phyloP scores from a whole-genome alignment of 1,284 basidiomycete species.

The Coniferiporia weirii region DNA sequence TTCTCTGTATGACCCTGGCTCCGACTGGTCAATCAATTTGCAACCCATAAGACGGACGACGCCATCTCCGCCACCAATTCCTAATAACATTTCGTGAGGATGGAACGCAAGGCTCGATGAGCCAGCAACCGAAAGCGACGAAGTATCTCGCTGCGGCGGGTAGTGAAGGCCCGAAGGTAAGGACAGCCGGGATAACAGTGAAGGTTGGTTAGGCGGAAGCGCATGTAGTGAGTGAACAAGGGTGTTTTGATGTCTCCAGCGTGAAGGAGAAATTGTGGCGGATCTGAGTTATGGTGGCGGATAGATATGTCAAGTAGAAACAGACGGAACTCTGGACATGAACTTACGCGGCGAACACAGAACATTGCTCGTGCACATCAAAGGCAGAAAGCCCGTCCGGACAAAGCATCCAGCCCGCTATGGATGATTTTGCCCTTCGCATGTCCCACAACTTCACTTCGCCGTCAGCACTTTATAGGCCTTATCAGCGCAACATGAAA shows the following conservation, averaged over 20 bases:
- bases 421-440: slow-evolving; percentile 59
- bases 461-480: slow-evolving; percentile 69
- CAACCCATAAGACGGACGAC: slow-evolving; percentile 45
- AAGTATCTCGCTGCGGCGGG: slow-evolving; percentile 46
- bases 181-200: slow-evolving; percentile 44
- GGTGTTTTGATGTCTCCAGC: slow-evolving; percentile 61
- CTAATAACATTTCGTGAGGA: slow-evolving; percentile 77
- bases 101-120: slow-evolving; percentile 67
- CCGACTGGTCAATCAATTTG: slow-evolving; percentile 29
- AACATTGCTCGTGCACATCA: slow-evolving; percentile 82
- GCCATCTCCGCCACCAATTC: slow-evolving; percentile 67
- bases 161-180: slow-evolving; percentile 49
- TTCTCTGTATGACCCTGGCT: not conserved
- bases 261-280: slow-evolving; percentile 51
- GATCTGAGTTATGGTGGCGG: slow-evolving; percentile 37
- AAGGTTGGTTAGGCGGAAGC: slow-evolving; percentile 26
- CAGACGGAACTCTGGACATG: not conserved
- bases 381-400: slow-evolving; percentile 77
- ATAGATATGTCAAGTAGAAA: slow-evolving; percentile 12
- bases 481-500: too few relatives aligned
- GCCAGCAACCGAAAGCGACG: slow-evolving; percentile 58
- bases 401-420: slow-evolving; percentile 65
- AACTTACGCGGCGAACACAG: slow-evolving; percentile 84
- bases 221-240: slow-evolving; percentile 48
- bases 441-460: slow-evolving; percentile 93